These are phyloP conservation scores for Fomitopsis schrenkii DNA, from an alignment of 1,284 basidiomycete genomes.

Conservation along the genomic window DNA sequence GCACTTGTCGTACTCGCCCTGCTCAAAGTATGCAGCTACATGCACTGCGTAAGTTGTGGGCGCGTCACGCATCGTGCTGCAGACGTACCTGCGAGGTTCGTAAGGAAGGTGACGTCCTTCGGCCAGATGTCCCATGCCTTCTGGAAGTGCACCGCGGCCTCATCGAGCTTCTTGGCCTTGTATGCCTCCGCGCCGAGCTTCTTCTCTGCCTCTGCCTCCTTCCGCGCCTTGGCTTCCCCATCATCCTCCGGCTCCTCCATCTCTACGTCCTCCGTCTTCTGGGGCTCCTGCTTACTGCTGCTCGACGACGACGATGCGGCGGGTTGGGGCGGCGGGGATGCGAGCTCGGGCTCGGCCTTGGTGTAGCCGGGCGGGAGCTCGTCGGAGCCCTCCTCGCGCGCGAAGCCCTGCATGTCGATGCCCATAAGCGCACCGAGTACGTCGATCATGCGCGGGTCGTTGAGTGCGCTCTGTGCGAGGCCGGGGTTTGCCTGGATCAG, in stretches of 20 bases:
- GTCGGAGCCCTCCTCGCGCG: slow-evolving; percentile 81
- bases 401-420: slow-evolving; percentile 87
- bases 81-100: slow-evolving; percentile 77
- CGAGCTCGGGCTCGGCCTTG: slow-evolving; percentile 20
- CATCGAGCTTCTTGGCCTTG: slow-evolving; percentile 79
- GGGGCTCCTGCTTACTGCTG: slow-evolving; percentile 34
- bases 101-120: slow-evolving; percentile 92
- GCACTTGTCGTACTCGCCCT: slow-evolving; percentile 86
- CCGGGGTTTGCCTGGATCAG: slow-evolving; percentile 61
- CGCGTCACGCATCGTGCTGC: neutral
- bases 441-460: slow-evolving; percentile 90
- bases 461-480: slow-evolving; percentile 48
- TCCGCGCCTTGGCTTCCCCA: slow-evolving; percentile 42
- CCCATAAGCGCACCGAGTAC: slow-evolving; percentile 94
- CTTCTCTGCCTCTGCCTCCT: slow-evolving; percentile 76
- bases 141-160: slow-evolving; percentile 69
- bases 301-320: slow-evolving; percentile 32
- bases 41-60: neutral
- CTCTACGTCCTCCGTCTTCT: slow-evolving; percentile 37
- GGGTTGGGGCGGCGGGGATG: slow-evolving; percentile 36
- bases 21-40: slow-evolving; percentile 88
- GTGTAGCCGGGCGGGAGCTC: slow-evolving; percentile 65
- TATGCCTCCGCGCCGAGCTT: slow-evolving; percentile 79
- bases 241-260: slow-evolving; percentile 58
- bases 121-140: slow-evolving; percentile 94